Base-by-base conservation (phyloP, 495 filamentous ascomycete genomes). In the Aspergillus incahuasiensis region DNA sequence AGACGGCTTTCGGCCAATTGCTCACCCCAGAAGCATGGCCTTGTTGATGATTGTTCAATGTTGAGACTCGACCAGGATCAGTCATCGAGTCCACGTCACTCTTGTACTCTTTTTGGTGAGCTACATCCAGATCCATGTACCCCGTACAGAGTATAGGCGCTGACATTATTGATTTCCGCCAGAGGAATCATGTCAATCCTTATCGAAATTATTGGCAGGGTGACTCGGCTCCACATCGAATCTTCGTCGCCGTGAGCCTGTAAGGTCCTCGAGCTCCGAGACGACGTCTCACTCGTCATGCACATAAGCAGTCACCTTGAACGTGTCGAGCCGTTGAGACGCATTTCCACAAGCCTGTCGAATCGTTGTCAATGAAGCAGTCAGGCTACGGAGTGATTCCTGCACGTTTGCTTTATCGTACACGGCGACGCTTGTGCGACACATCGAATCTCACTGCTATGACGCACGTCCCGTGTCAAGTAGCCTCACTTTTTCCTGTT, bases 281-380 rank as follows among this genome's bases (percentile, higher is more conserved):
- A n/a, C n/a, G 21, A 54, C 40, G 25, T 45, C 13, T 45, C 52
- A 55, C 41, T 43, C 28, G 43, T 48, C 52, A 55, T 55, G 52
- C 52, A 43, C 39, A 32, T 41, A 51, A 51, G 48, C 34, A 25
- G 5, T 40, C 49, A 3, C 24, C 24, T 30, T 16, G 39, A 52
- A 52, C 49, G 49, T 52, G 49, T 34, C 39, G 15, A 39, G 11
- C n/a, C 34, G 32, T 35, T 11, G 12, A 35, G 13, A 35, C 32
- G 32, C 13, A 9, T 35, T 2, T 35, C 32, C 13, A 35, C 13
- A 15, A 5, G 5, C 32, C 32, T 35, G 9, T 35, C 32, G 2
- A 35, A 15, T 35, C 32, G 9, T 9, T 9, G 9, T 5, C 9
- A 30, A 9, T 15, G 32, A 12, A 35, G 20, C 3, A 34, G n/a